A percentile compares a stretch with the other conserved stretches of the same genome.
phyloP scores from a whole-genome alignment of 129 eudicot genomes.

The Centella asiatica region DNA sequence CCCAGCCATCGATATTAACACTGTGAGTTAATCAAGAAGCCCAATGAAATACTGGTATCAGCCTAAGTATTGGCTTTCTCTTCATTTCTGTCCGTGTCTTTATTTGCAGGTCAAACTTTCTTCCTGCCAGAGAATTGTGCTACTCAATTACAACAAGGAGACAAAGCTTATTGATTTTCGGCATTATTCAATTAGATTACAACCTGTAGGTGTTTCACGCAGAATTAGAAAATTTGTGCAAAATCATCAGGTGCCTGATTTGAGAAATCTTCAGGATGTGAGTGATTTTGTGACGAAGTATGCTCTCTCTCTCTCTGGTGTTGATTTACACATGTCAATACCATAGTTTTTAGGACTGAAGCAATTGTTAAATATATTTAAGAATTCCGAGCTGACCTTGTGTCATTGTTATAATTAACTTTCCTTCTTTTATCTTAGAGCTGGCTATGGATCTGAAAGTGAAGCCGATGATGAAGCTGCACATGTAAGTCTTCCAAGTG shows the following conservation, averaged over 20 bases:
- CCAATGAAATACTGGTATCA: neutral
- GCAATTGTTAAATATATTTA: neutral
- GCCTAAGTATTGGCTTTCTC: neutral
- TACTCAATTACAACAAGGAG: conserved; percentile 86
- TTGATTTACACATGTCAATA: too few species aligned
- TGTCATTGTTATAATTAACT: neutral
- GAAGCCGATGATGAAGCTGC: conserved; percentile 97
- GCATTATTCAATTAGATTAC: conserved; percentile 86
- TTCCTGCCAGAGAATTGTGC: conserved; percentile 86
- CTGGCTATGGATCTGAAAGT: conserved; percentile 97
- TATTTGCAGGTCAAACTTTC: conserved; percentile 80
- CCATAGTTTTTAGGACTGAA: neutral
- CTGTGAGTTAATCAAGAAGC: conserved; percentile 43
- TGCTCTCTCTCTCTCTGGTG: conserved; percentile 17
- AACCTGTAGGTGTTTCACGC: conserved; percentile 92
- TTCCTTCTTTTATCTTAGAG: conserved; percentile 28
- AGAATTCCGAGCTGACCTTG: neutral
- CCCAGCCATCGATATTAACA: conserved; percentile 89
- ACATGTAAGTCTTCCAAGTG: conserved; percentile 64
- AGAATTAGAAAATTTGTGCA: conserved; percentile 92
- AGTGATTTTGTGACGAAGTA: conserved; percentile 93
- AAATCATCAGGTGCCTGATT: conserved; percentile 87
- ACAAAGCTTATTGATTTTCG: conserved; percentile 88
- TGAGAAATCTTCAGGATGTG: conserved; percentile 79
- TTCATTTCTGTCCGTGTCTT: neutral